Evolutionary conservation across 2,329 filamentous ascomycete species (phyloP).

Genomic region (Acarospora socialis): DNA sequence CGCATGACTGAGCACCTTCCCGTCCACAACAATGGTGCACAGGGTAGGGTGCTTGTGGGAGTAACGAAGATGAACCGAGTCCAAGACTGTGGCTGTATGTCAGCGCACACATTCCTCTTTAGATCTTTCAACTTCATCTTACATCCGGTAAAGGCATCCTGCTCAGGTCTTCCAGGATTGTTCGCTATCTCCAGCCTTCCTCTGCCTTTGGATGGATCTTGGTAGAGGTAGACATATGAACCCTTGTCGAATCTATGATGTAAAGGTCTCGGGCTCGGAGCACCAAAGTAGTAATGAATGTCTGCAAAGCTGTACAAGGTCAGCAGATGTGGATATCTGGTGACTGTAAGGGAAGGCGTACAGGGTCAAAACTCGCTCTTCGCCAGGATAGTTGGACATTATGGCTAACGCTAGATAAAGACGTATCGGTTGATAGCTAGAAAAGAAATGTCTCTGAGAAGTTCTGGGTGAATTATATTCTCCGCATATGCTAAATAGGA

Average conservation of each 20-base stretch:
- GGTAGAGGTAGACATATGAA: constrained; percentile 51
- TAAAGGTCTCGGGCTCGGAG: constrained; percentile 38
- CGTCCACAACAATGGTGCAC: constrained; percentile 42
- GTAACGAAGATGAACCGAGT: constrained; percentile 38
- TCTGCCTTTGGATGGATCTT: constrained; percentile 38
- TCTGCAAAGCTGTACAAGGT: constrained; percentile 41
- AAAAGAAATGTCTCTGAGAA: no score
- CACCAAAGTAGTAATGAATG: constrained; percentile 48
- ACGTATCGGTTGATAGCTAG: no score
- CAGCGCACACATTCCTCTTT: neutral
- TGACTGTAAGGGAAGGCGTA: neutral
- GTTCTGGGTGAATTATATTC: no score
- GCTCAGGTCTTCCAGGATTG: constrained; percentile 46
- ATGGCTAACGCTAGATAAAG: no score
- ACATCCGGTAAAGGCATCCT: constrained; percentile 51
- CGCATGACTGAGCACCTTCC: constrained; percentile 19
- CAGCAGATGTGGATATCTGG: constrained; percentile 1
- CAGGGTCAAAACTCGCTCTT: constrained; percentile 6
- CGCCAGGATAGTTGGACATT: no score
- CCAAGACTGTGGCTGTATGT: constrained; percentile 39
- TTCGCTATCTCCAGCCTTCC: constrained; percentile 50
- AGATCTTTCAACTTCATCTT: constrained; percentile 17
- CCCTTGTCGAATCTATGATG: constrained; percentile 51
- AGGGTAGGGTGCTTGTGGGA: constrained; percentile 46
- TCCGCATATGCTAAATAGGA: no score